A percentile compares a stretch with the other conserved stretches of the same genome.
Conservation (phyloP, 129 eudicot species). For the Lonicera japonica region DNA sequence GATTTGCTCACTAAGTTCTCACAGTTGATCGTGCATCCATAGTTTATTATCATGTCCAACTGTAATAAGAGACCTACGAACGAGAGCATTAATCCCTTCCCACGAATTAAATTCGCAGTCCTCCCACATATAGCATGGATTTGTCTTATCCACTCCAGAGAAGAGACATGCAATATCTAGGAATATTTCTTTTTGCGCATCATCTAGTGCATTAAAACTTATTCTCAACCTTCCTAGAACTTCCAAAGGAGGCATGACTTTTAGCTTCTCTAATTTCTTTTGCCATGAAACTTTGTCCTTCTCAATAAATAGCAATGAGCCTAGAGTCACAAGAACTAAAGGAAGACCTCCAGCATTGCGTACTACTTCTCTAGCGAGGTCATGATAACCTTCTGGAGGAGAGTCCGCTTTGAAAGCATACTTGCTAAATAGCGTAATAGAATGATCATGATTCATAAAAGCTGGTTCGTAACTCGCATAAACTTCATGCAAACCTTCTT, state of each 20-base stretch:
- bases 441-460: not conserved
- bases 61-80: slow-evolving; percentile 1
- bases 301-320: not conserved
- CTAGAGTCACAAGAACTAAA: slow-evolving; percentile 13
- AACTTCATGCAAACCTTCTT: not conserved
- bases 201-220: slow-evolving; percentile 11
- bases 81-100: not conserved
- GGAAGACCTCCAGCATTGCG: slow-evolving; percentile 8
- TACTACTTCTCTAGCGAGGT: slow-evolving; percentile 6
- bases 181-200: slow-evolving; percentile 7
- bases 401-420: slow-evolving; percentile 8
- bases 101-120: slow-evolving; percentile 2
- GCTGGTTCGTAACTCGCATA: not conserved
- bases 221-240: slow-evolving; percentile 3
- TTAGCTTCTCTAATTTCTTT: slow-evolving; percentile 7
- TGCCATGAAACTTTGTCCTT: slow-evolving; percentile 4
- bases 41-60: slow-evolving; percentile 5
- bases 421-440: slow-evolving; percentile 13
- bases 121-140: not conserved
- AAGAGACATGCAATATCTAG: slow-evolving; percentile 21
- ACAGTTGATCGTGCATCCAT: slow-evolving; percentile 15
- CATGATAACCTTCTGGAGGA: not conserved
- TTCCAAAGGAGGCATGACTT: not conserved
- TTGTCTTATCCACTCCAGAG: not conserved
- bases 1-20: slow-evolving; percentile 19